Conservation (phyloP, 2,329 filamentous ascomycete species). For the Pseudocercospora vitis region DNA sequence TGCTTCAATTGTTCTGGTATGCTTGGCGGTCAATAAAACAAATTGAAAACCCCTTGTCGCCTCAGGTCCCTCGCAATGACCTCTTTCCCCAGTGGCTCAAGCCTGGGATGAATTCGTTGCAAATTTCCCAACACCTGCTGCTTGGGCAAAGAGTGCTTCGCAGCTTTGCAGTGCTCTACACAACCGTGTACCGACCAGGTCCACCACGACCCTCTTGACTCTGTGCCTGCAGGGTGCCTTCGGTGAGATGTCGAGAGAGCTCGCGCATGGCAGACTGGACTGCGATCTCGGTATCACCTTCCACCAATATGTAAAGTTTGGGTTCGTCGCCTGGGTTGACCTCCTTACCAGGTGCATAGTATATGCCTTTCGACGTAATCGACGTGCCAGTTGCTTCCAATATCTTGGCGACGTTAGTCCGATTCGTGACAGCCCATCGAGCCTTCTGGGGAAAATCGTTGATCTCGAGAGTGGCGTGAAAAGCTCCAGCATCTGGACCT, state of each 20-base stretch:
- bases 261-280: slow-evolving; percentile 90
- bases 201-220: slow-evolving; percentile 79
- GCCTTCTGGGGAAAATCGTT: slow-evolving; percentile 99
- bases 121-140: too few species aligned
- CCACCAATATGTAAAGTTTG: slow-evolving; percentile 97
- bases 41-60: too few species aligned
- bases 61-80: too few species aligned
- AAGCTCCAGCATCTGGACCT: slow-evolving; percentile 92
- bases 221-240: slow-evolving; percentile 84
- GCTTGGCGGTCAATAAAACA: too few species aligned
- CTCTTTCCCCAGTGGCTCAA: too few species aligned
- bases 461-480: slow-evolving; percentile 96
- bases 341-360: slow-evolving; percentile 79
- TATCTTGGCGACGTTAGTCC: slow-evolving; percentile 97
- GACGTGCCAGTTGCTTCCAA: slow-evolving; percentile 91
- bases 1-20: too few species aligned
- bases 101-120: too few species aligned
- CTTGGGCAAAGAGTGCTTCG: too few species aligned
- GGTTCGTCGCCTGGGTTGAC: slow-evolving; percentile 72
- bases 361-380: slow-evolving; percentile 95
- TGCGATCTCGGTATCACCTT: slow-evolving; percentile 91
- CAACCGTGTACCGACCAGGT: slow-evolving; percentile 76
- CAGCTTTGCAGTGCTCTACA: too few species aligned
- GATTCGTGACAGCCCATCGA: slow-evolving; percentile 96
- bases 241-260: slow-evolving; percentile 80